These are phyloP conservation scores for Cytospora schulzeri DNA, from an alignment of 2,329 filamentous ascomycete species.

Conservation along the genomic window DNA sequence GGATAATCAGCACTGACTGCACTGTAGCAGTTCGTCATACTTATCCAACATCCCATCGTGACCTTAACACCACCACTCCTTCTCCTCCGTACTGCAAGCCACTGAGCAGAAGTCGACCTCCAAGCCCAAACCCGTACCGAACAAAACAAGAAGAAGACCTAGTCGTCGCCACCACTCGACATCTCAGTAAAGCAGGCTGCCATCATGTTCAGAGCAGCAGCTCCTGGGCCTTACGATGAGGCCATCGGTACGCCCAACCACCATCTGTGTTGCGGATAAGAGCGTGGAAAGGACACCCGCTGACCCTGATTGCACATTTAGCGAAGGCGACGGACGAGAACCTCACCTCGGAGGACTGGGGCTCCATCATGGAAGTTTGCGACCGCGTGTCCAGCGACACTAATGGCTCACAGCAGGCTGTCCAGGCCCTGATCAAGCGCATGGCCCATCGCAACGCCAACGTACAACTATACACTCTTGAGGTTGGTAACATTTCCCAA, in stretches of 20 bases:
- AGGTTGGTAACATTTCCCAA: slow-evolving; percentile 51
- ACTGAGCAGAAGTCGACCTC: neutral
- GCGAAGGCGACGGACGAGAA: slow-evolving; percentile 94
- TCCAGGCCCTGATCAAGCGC: slow-evolving; percentile 87
- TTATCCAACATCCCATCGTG: neutral
- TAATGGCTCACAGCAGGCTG: slow-evolving; percentile 76
- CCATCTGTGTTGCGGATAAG: neutral
- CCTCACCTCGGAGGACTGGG: slow-evolving; percentile 79
- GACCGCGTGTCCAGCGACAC: slow-evolving; percentile 58
- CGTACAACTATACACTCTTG: slow-evolving; percentile 91
- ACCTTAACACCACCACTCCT: neutral
- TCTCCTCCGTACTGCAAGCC: neutral
- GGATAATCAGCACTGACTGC: neutral
- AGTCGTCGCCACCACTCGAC: neutral
- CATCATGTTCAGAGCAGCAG: slow-evolving; percentile 62
- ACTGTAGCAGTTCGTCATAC: neutral
- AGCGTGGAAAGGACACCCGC: neutral
- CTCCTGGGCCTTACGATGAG: slow-evolving; percentile 61
- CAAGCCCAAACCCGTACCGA: slow-evolving; percentile 2
- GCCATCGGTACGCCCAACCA: slow-evolving; percentile 53
- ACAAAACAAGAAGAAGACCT: neutral
- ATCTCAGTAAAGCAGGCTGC: slow-evolving; percentile 33
- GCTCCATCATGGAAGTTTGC: slow-evolving; percentile 65
- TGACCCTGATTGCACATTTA: slow-evolving; percentile 36
- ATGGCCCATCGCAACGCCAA: slow-evolving; percentile 93